Percentiles rank a stretch among this genome's conserved stretches.
phyloP scores from a whole-genome alignment of 2,329 filamentous ascomycete species.

The Alternaria sp. region DNA sequence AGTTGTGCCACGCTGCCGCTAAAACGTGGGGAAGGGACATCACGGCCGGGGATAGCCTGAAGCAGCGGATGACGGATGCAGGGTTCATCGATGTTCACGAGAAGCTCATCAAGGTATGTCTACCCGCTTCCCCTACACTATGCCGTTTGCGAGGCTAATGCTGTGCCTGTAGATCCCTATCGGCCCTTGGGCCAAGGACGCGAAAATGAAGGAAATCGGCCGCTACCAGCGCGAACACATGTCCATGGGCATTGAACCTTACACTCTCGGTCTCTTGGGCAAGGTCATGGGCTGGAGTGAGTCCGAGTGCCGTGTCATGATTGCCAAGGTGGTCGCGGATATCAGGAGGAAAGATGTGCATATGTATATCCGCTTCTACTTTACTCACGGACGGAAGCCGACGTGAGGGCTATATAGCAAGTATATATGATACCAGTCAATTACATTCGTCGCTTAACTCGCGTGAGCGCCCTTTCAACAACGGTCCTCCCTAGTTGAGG shows the following conservation, averaged over 20 bases:
- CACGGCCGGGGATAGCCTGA: constrained; percentile 27
- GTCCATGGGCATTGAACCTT: constrained; percentile 45
- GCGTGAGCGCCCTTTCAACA: constrained; percentile 43
- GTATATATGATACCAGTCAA: constrained; percentile 14
- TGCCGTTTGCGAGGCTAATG: constrained; percentile 3
- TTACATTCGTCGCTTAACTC: constrained; percentile 46
- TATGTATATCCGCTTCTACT: constrained; percentile 45
- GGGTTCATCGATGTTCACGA: constrained; percentile 45
- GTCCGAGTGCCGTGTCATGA: constrained; percentile 42
- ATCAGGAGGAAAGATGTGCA: constrained; percentile 38
- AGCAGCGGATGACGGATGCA: constrained; percentile 35
- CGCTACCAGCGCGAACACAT: constrained; percentile 49
- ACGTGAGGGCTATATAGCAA: not conserved
- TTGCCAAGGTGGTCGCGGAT: constrained; percentile 41
- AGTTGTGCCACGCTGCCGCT: constrained; percentile 36
- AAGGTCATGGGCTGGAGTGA: constrained; percentile 46
- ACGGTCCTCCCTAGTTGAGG: constrained; percentile 44
- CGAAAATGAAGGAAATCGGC: constrained; percentile 58
- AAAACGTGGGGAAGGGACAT: constrained; percentile 37
- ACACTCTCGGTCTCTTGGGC: constrained; percentile 44
- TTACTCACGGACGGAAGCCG: constrained; percentile 42
- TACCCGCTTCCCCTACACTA: not conserved
- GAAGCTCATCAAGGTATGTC: constrained; percentile 42
- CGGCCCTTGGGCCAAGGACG: constrained; percentile 55
- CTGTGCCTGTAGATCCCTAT: constrained; percentile 33